Base-by-base conservation (phyloP, 768 basidiomycete species). In the Kwoniella sp. region DNA sequence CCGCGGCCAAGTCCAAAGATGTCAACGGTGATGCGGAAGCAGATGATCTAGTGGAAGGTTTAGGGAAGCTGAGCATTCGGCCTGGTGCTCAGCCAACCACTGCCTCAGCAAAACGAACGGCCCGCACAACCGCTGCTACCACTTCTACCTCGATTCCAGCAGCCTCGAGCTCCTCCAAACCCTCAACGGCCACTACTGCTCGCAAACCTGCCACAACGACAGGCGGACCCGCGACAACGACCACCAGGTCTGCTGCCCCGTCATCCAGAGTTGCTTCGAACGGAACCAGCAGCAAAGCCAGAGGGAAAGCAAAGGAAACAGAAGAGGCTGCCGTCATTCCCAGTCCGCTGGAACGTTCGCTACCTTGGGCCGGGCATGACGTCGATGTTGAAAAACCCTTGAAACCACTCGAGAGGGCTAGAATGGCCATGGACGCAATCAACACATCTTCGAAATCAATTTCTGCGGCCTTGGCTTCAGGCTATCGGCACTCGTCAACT, bases 391-490 rank as follows among this genome's bases (percentile, higher is more conserved):
- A 46, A 5, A 36, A n/a, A n/a, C 8, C 50, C 7, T 19, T 59
- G 25, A 59, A 26, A 44, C 48, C 44, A 4, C 15, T 49, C 2
- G 57, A 74, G 13, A 49, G 70, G 19, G 67, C 67, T 15, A 54
- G 30, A 36, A 54, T 36, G 19, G 71, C 71, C 15, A 68, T 66
- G 53, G 19, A 55, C 55, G 65, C 63, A 19, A 21, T 71, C 25
- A 74, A 69, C 51, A 21, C 25, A 13, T 27, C 56, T 17, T 44
- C 58, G 24, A 67, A 48, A 30, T 29, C 40, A 22, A 37, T 67
- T 17, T 59, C 63, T 4, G 26, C 33, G 0, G 73, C 69, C 29
- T 19, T 60, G 4, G 40, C 54, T 13, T 61, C 70, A 29, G 72
- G 70, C 13, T 73, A 65, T 47, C 51, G 55, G 47, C 63, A 61